Percentiles rank a stretch among this genome's conserved stretches.
These are phyloP conservation scores for Acanthamoeba lenticulata DNA, from an alignment of 208 protist genomes.

Conservation along the genomic window DNA sequence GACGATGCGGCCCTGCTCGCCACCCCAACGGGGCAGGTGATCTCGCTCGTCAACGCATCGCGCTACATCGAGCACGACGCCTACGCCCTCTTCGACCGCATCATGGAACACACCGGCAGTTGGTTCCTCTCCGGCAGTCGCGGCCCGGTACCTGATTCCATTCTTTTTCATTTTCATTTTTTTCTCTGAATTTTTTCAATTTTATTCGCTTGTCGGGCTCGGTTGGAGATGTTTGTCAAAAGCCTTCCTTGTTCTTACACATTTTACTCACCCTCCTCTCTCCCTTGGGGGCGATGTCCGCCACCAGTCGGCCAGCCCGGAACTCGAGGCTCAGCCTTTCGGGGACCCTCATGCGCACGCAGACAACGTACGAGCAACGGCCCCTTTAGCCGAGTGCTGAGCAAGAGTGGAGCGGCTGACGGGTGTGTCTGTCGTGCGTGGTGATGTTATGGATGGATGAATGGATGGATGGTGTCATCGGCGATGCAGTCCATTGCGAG, in stretches of 20 bases:
- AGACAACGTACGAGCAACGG: not conserved
- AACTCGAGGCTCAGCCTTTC: not conserved
- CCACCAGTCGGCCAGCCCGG: not conserved
- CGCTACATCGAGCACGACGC: conserved; percentile 81
- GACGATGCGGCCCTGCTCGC: not conserved
- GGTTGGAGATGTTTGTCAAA: too few species aligned
- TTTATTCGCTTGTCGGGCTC: too few species aligned
- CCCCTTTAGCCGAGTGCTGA: not conserved
- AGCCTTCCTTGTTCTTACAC: not conserved
- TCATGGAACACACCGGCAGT: conserved; percentile 75
- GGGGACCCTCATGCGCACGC: not conserved
- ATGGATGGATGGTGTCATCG: not conserved
- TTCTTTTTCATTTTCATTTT: not conserved
- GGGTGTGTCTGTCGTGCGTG: too few species aligned
- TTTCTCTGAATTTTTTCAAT: not conserved
- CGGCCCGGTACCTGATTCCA: too few species aligned
- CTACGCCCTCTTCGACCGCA: conserved; percentile 69
- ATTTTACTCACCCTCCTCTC: too few species aligned
- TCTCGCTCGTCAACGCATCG: conserved; percentile 56
- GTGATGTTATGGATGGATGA: too few species aligned
- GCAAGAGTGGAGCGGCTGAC: too few species aligned
- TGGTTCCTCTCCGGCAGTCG: conserved; percentile 73
- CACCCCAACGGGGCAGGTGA: not conserved
- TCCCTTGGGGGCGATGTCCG: not conserved
- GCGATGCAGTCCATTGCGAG: not conserved